These are phyloP conservation scores for Yamadazyma jaroonii DNA, from an alignment of 1,139 yeast species.

Conservation along the genomic window DNA sequence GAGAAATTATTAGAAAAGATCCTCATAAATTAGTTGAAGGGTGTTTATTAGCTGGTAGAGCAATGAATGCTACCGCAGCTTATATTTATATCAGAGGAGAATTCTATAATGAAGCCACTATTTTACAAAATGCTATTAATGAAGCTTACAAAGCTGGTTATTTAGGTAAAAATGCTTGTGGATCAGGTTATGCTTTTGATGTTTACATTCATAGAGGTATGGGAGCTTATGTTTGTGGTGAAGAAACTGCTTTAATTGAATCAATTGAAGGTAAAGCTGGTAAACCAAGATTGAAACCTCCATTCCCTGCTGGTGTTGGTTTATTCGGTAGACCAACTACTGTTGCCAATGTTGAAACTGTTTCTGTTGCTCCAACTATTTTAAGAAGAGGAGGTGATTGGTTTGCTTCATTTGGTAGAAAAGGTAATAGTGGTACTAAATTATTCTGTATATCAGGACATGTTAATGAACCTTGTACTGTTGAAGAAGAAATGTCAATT, in stretches of 20 bases:
- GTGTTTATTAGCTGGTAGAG: slow-evolving; percentile 82
- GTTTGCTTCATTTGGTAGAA: slow-evolving; percentile 81
- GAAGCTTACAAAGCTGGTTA: slow-evolving; percentile 81
- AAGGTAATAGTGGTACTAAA: slow-evolving; percentile 79
- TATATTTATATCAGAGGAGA: slow-evolving; percentile 89
- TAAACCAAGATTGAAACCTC: slow-evolving; percentile 89
- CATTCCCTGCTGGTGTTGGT: slow-evolving; percentile 93
- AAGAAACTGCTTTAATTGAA: slow-evolving; percentile 85
- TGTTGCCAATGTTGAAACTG: slow-evolving; percentile 86
- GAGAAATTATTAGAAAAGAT: slow-evolving; percentile 85
- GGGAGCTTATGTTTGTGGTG: slow-evolving; percentile 92
- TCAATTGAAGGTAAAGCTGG: slow-evolving; percentile 90
- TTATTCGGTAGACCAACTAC: slow-evolving; percentile 87
- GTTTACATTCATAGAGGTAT: slow-evolving; percentile 82
- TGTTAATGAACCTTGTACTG: slow-evolving; percentile 88
- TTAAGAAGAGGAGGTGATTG: slow-evolving; percentile 85
- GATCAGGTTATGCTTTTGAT: slow-evolving; percentile 81
- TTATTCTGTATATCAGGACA: slow-evolving; percentile 85
- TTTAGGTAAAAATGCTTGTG: slow-evolving; percentile 81
- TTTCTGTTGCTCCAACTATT: slow-evolving; percentile 84
- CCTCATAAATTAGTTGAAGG: slow-evolving; percentile 91
- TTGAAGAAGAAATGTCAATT: slow-evolving; percentile 90
- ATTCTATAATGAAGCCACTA: slow-evolving; percentile 73
- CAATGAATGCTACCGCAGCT: slow-evolving; percentile 91
- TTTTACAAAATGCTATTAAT: slow-evolving; percentile 74